Evolutionary conservation across 192 early-diverging fungal species (phyloP).

Genomic region (Backusella psychrophila): DNA sequence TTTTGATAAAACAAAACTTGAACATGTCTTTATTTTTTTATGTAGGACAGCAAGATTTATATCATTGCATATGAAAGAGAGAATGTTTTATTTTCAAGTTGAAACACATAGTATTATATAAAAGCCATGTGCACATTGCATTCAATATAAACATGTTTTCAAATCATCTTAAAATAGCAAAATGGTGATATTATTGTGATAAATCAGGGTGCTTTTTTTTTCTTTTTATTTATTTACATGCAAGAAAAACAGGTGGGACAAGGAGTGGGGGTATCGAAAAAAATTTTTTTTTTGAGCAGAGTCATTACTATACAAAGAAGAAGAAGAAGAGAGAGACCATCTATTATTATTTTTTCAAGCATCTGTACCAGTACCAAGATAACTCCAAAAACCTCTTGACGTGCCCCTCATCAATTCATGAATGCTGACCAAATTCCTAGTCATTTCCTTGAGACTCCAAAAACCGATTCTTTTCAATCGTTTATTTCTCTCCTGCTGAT

Average conservation of each 20-base stretch:
- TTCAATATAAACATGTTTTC: not conserved
- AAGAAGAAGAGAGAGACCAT: not conserved
- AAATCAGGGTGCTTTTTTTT: not conserved
- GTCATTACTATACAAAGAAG: not conserved
- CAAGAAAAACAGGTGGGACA: not conserved
- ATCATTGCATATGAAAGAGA: not conserved
- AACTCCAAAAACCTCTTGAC: slow-evolving; percentile 62
- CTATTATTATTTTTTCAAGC: not conserved
- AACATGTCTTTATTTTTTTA: not conserved
- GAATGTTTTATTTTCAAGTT: not conserved
- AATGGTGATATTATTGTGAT: not conserved
- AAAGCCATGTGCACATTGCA: not conserved
- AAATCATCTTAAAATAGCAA: not conserved
- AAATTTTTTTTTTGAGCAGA: not conserved
- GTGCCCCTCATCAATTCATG: slow-evolving; percentile 73
- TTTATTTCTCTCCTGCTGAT: slow-evolving; percentile 79
- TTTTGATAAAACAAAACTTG: no score
- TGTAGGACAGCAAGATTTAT: no score
- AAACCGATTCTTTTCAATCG: slow-evolving; percentile 85
- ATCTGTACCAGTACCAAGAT: slow-evolving; percentile 18
- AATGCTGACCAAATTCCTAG: slow-evolving; percentile 64
- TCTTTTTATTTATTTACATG: no score
- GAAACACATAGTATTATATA: not conserved
- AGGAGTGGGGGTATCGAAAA: not conserved
- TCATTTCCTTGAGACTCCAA: slow-evolving; percentile 83